These are phyloP conservation scores for Fusarium praegraminearum DNA, from an alignment of 2,329 filamentous ascomycete species.

Conservation along the genomic window DNA sequence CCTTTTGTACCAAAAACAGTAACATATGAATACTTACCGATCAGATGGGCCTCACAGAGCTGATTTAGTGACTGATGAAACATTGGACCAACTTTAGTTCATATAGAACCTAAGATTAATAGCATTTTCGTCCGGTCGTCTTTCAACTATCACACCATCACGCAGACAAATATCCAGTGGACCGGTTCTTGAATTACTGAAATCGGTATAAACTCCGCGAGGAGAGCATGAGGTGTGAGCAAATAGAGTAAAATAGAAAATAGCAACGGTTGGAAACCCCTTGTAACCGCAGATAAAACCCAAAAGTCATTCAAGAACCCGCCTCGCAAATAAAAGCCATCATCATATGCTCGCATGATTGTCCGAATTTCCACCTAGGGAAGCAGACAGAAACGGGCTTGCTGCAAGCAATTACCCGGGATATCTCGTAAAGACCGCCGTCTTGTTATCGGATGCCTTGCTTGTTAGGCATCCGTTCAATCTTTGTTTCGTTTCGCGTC, in stretches of 20 bases:
- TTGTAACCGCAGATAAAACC: conserved; percentile 43
- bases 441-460: conserved; percentile 47
- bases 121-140: no score
- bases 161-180: conserved; percentile 19
- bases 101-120: no score
- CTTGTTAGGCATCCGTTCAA: conserved; percentile 39
- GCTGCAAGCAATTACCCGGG: conserved; percentile 25
- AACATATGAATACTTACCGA: no score
- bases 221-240: conserved; percentile 42
- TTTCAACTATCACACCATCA: neutral
- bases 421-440: conserved; percentile 44
- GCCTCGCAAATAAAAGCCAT: conserved; percentile 46
- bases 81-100: no score
- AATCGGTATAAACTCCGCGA: conserved; percentile 48
- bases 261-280: conserved; percentile 32
- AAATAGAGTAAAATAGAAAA: conserved; percentile 42
- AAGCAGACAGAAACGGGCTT: conserved; percentile 14
- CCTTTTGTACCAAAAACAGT: no score
- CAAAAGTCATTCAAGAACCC: conserved; percentile 49
- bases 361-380: conserved; percentile 22
- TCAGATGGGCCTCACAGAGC: no score
- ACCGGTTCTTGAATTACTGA: conserved; percentile 48
- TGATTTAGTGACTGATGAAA: no score
- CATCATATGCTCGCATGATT: conserved; percentile 45
- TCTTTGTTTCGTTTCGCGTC: conserved; percentile 44